A percentile compares a stretch with the other conserved stretches of the same genome.
phyloP scores from a whole-genome alignment of 306 rosid genomes.

The Abrus precatorius region DNA sequence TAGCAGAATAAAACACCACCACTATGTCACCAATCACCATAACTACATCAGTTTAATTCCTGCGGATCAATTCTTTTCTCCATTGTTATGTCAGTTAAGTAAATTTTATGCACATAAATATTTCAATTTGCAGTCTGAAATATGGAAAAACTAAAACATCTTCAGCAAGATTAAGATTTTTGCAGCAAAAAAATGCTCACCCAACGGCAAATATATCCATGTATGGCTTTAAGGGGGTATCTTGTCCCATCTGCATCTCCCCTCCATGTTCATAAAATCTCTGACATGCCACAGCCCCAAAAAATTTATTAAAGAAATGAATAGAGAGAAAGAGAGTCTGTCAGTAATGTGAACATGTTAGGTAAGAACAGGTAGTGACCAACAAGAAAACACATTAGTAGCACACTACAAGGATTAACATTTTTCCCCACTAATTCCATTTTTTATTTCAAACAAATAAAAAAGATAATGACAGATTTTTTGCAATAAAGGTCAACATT shows the following conservation, averaged over 20 bases:
- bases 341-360: conserved; percentile 30
- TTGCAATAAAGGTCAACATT: conserved; percentile 21
- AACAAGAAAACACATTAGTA: neutral
- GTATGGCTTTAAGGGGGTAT: conserved; percentile 84
- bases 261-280: conserved; percentile 99
- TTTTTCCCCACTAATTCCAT: conserved; percentile 23
- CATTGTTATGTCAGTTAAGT: neutral
- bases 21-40: conserved; percentile 40
- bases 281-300: conserved; percentile 53
- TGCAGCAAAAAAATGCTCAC: conserved; percentile 64
- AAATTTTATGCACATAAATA: conserved; percentile 19
- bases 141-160: conserved; percentile 37
- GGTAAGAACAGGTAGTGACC: conserved; percentile 8
- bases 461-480: neutral
- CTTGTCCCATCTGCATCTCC: conserved; percentile 91
- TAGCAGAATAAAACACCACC: conserved; percentile 36
- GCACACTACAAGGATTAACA: conserved; percentile 29
- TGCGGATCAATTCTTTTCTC: conserved; percentile 30
- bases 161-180: conserved; percentile 39
- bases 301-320: conserved; percentile 30
- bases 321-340: neutral
- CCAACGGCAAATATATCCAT: conserved; percentile 98
- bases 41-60: conserved; percentile 26
- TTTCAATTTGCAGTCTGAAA: conserved; percentile 36
- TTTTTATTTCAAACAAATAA: conserved; percentile 18